phyloP scores from a whole-genome alignment of 306 rosid species.

The Cicer yamashitae region DNA sequence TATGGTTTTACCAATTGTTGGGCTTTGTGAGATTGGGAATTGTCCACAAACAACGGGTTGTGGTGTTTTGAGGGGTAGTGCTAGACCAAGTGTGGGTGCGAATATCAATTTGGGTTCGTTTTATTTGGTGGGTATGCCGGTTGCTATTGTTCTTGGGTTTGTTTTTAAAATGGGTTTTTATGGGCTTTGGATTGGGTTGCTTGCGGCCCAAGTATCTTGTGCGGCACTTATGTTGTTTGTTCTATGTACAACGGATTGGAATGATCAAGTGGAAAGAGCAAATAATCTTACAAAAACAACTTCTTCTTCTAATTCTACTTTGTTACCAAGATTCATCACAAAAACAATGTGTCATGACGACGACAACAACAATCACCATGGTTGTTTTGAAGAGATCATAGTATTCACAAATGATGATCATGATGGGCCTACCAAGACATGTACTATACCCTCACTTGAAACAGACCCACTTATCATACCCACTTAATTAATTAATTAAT shows the following conservation, averaged over 20 bases:
- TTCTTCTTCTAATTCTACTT: not conserved
- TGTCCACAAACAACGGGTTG: slow-evolving; percentile 96
- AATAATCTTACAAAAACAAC: slow-evolving; percentile 57
- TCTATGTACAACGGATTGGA: slow-evolving; percentile 83
- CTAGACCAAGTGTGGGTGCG: slow-evolving; percentile 83
- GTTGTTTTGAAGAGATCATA: slow-evolving; percentile 53
- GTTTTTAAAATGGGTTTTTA: slow-evolving; percentile 67
- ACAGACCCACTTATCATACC: slow-evolving; percentile 62
- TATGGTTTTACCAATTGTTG: slow-evolving; percentile 76
- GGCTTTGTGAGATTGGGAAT: slow-evolving; percentile 93
- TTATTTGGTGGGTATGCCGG: slow-evolving; percentile 91
- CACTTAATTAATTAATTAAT: slow-evolving; percentile 13
- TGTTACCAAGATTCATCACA: slow-evolving; percentile 43
- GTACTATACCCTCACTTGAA: slow-evolving; percentile 49
- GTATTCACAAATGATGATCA: slow-evolving; percentile 32
- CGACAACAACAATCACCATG: not conserved
- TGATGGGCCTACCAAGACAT: slow-evolving; percentile 38
- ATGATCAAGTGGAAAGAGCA: slow-evolving; percentile 63
- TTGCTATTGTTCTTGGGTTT: slow-evolving; percentile 74
- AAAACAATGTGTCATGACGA: slow-evolving; percentile 4
- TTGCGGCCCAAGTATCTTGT: slow-evolving; percentile 90
- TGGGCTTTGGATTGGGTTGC: slow-evolving; percentile 95
- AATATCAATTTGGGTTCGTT: slow-evolving; percentile 90
- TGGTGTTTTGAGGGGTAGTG: slow-evolving; percentile 87
- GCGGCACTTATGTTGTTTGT: slow-evolving; percentile 80